Conservation (phyloP, 73 alveolate genomes). For the Blepharisma japonicum region DNA sequence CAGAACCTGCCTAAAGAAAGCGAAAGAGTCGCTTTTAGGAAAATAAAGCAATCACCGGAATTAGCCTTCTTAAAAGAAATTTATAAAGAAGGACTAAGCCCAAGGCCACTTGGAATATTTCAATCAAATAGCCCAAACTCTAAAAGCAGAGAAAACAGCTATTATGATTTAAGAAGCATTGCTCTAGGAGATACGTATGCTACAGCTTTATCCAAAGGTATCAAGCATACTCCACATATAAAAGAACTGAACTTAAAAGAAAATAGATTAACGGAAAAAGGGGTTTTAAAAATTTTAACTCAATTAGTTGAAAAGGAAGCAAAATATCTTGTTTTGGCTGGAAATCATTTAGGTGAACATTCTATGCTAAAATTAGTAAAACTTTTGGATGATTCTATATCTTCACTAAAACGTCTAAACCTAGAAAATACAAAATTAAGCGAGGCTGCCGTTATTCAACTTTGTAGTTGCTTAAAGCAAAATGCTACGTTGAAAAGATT, state of each 20-base stretch:
- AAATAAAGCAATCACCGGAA: too few relatives aligned
- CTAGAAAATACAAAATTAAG: conserved; percentile 14
- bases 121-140: conserved; percentile 1
- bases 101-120: conserved; percentile 29
- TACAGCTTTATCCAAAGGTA: conserved; percentile 9
- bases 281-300: neutral
- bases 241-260: neutral
- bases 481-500: neutral
- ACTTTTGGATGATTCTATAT: neutral
- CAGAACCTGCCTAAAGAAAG: too few relatives aligned
- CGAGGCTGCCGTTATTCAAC: neutral
- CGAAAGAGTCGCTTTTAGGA: too few relatives aligned
- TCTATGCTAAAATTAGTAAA: neutral
- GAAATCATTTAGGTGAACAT: neutral
- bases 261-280: conserved; percentile 17
- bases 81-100: neutral
- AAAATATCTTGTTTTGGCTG: neutral
- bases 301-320: neutral
- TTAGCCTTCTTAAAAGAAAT: neutral
- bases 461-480: neutral
- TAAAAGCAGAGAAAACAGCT: neutral
- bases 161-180: neutral
- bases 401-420: neutral
- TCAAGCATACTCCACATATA: neutral
- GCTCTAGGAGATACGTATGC: conserved; percentile 30